Percentiles rank a stretch among this genome's conserved stretches.
These are phyloP conservation scores for Diaporthe citri DNA, from an alignment of 2,329 filamentous ascomycete genomes.

Conservation along the genomic window DNA sequence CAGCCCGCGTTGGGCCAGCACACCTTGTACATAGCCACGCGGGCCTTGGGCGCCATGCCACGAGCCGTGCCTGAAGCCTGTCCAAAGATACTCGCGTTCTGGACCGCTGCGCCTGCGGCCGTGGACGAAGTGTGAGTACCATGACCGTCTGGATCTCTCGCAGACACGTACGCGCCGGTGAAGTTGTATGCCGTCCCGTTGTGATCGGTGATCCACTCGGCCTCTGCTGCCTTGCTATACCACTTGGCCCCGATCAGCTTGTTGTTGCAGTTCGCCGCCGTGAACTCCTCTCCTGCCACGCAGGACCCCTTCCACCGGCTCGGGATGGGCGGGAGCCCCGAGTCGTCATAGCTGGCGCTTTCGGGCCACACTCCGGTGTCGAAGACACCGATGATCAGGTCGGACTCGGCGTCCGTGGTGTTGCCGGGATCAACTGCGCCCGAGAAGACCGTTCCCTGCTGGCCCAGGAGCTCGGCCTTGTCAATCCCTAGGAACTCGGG, in stretches of 20 bases:
- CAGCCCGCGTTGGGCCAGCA: slow-evolving; percentile 4
- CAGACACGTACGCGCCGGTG: background rate
- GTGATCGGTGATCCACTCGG: slow-evolving; percentile 13
- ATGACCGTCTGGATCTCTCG: slow-evolving; percentile 23
- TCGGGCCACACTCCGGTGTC: slow-evolving; percentile 41
- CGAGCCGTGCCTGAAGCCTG: slow-evolving; percentile 16
- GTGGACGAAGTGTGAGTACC: slow-evolving; percentile 22
- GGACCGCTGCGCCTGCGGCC: background rate
- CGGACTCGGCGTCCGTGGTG: slow-evolving; percentile 8
- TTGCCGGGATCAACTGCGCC: background rate
- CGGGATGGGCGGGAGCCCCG: slow-evolving; percentile 35
- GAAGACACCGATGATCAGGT: slow-evolving; percentile 39
- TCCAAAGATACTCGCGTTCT: background rate
- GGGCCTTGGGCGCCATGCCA: slow-evolving; percentile 11
- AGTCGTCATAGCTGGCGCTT: slow-evolving; percentile 39
- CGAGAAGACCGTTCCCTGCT: background rate
- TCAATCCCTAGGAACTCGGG: slow-evolving; percentile 38
- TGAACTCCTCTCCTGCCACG: slow-evolving; percentile 31
- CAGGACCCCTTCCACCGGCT: slow-evolving; percentile 37
- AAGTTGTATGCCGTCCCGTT: slow-evolving; percentile 21
- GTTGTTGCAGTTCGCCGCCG: slow-evolving; percentile 36
- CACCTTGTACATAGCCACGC: slow-evolving; percentile 27
- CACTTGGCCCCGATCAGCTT: slow-evolving; percentile 40
- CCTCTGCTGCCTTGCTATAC: slow-evolving; percentile 37
- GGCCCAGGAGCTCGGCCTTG: slow-evolving; percentile 1